Evolutionary conservation across 345 rosid genomes (phyloP), one percentile per base, ranked within the genome.

Genomic region (Lepidium sativum): DNA sequence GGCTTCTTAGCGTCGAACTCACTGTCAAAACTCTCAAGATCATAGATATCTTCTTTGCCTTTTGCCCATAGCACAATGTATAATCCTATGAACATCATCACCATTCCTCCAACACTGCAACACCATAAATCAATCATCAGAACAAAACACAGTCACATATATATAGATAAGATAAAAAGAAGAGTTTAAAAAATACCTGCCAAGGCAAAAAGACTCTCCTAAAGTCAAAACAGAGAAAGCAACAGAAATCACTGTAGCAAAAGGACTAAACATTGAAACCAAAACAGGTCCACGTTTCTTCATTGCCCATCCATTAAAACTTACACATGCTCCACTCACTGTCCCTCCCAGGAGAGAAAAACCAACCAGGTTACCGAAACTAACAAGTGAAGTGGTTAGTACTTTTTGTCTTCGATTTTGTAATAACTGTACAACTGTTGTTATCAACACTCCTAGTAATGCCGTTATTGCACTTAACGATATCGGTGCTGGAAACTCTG

Each of bases 221-320:
- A 83, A 43, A 21, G 95, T 80, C 21, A 80, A 3, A 49, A 73
- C 77, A 14, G 97, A 84, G 68, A 86, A 75, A 49, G 80, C 14
- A 52, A 88, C 86, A 0, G 96, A 80, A 41, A 84, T 70, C 48
- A 86, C 84, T 0, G 96, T 86, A 8, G 82, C 81, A 23, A 86
- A 79, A 32, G 99, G 99, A 77, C 71, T 85, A 66, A 95, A 95
- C 88, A 91, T 74, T 54, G 99, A 84, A 9, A 80, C 94, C 10
- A 88, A 63, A 68, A 95, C 97, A 2, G 96, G 96, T 45, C 99
- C 99, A 49, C 86, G 79, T 75, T 86, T 86, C 86, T 82, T 88
- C 84, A 88, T 79, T 11, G 94, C 97, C 99, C 96, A 95, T 60
- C 88, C 94, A 50, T 77, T 88, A 82, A 95, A 95, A 78, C 97